Percentiles rank a stretch among this genome's conserved stretches.
Conservation (phyloP, 1,284 basidiomycete genomes). For the Microbotryum intermedium region DNA sequence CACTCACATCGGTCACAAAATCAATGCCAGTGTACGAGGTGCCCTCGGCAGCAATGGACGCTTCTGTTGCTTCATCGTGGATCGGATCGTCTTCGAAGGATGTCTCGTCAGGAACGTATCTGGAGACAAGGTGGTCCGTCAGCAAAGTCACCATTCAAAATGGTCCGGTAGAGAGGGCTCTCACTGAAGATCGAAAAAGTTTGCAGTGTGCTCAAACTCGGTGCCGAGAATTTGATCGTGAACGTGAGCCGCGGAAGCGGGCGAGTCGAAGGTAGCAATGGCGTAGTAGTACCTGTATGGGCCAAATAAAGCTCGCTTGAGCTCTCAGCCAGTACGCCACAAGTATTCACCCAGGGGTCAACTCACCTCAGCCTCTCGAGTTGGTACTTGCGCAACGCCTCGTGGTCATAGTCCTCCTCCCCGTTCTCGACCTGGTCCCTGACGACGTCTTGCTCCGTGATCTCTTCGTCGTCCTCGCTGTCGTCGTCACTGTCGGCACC, state of each 20-base stretch:
- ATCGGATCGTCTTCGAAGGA: slow-evolving; percentile 66
- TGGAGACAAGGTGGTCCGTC: slow-evolving; percentile 35
- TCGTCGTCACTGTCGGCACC: slow-evolving; percentile 43
- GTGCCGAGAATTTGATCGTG: slow-evolving; percentile 85
- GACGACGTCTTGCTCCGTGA: slow-evolving; percentile 42
- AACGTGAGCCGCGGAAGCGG: slow-evolving; percentile 68
- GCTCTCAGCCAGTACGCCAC: neutral
- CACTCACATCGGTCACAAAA: slow-evolving; percentile 80
- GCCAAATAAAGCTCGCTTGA: neutral
- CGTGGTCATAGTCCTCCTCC: slow-evolving; percentile 54
- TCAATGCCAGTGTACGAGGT: slow-evolving; percentile 70
- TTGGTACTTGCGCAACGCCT: slow-evolving; percentile 84
- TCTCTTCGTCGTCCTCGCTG: slow-evolving; percentile 56
- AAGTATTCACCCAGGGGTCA: neutral
- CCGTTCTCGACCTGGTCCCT: slow-evolving; percentile 46
- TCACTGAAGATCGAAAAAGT: slow-evolving; percentile 75
- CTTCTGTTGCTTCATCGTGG: slow-evolving; percentile 48
- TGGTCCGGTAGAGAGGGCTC: slow-evolving; percentile 16
- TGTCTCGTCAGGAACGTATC: slow-evolving; percentile 90
- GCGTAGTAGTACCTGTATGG: slow-evolving; percentile 84
- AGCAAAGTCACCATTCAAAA: neutral
- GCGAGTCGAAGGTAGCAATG: slow-evolving; percentile 77
- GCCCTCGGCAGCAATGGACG: slow-evolving; percentile 55
- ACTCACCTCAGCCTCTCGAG: slow-evolving; percentile 78
- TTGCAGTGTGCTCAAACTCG: slow-evolving; percentile 93